phyloP scores from a whole-genome alignment of 148 eudicot species.

The Arbutus unedo region DNA sequence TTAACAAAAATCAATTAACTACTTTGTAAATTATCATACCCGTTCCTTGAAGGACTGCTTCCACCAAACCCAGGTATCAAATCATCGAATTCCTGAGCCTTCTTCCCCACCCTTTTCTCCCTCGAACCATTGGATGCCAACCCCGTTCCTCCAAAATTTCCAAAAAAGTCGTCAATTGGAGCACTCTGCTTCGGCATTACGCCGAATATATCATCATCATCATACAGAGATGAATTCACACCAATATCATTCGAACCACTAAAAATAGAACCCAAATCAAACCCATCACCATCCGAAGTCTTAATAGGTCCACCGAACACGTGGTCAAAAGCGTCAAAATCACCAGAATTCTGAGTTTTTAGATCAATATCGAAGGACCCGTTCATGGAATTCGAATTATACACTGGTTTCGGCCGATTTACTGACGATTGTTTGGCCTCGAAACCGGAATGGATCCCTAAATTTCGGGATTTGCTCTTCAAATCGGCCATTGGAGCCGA shows the following conservation, averaged over 20 bases:
- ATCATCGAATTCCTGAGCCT: conserved; percentile 34
- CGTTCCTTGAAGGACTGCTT: conserved; percentile 21
- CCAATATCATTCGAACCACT: conserved; percentile 30
- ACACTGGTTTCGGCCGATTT: conserved; percentile 17
- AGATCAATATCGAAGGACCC: conserved; percentile 40
- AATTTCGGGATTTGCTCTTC: conserved; percentile 31
- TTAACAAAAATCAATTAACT: too few species aligned
- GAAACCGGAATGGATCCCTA: conserved; percentile 20
- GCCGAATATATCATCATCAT: conserved; percentile 48
- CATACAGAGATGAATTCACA: conserved; percentile 23
- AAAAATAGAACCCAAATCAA: conserved; percentile 46
- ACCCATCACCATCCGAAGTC: conserved; percentile 25
- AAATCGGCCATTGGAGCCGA: conserved; percentile 75
- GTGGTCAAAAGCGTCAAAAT: conserved; percentile 36
- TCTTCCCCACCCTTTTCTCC: conserved; percentile 22
- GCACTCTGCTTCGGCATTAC: conserved; percentile 34
- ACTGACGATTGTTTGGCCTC: conserved; percentile 16
- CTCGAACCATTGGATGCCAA: conserved; percentile 22
- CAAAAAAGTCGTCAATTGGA: conserved; percentile 47
- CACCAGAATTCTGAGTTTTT: conserved; percentile 22
- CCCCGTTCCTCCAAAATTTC: conserved; percentile 37
- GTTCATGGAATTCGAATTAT: conserved; percentile 20
- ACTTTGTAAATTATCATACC: conserved; percentile 31
- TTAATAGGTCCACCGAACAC: conserved; percentile 32
- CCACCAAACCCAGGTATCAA: conserved; percentile 66